phyloP scores from a whole-genome alignment of 331 rosid genomes.

The Acacia concinna region DNA sequence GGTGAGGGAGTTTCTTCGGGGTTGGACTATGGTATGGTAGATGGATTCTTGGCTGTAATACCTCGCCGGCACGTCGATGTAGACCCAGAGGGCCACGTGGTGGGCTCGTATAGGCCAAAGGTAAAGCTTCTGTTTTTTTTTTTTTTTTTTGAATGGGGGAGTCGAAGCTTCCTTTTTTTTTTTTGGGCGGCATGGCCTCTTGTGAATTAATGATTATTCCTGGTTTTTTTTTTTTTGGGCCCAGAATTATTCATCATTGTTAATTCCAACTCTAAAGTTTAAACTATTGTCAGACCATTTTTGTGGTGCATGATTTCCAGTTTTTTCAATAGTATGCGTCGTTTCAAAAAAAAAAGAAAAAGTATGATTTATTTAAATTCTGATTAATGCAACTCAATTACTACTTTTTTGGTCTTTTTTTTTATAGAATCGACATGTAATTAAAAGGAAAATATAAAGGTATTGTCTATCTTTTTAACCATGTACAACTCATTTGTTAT shows the following conservation, averaged over 20 bases:
- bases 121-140: background rate
- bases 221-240: no score
- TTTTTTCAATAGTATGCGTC: background rate
- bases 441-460: no score
- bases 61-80: constrained; percentile 44
- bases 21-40: background rate
- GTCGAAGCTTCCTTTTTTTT: background rate
- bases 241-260: background rate
- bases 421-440: no score
- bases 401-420: no score
- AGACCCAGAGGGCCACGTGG: constrained; percentile 39
- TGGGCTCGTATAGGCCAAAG: background rate
- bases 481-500: no score
- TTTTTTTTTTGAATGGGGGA: background rate
- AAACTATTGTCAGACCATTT: background rate
- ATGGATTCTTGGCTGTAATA: constrained; percentile 8
- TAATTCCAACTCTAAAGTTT: background rate
- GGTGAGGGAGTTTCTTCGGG: constrained; percentile 33
- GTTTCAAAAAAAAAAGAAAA: no score
- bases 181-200: background rate
- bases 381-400: no score
- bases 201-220: background rate
- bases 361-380: no score
- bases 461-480: no score
- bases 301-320: background rate